Evolutionary conservation across 495 filamentous ascomycete genomes (phyloP).

Genomic region (Bacidia gigantensis): DNA sequence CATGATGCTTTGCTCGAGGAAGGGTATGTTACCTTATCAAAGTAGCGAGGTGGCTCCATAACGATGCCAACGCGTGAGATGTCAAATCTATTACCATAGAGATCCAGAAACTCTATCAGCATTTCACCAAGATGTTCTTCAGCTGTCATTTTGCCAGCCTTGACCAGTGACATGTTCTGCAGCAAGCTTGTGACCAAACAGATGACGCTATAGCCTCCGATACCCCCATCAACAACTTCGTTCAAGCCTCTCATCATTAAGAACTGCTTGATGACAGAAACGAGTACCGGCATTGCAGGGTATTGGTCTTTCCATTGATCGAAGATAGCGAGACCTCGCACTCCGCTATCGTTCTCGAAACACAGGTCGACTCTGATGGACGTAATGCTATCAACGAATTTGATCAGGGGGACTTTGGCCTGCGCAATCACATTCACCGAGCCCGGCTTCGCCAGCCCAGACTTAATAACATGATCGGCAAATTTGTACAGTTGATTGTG

Average conservation of each 20-base stretch:
- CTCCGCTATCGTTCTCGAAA: slow-evolving; percentile 78
- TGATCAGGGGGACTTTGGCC: slow-evolving; percentile 87
- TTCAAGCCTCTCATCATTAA: slow-evolving; percentile 78
- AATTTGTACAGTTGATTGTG: slow-evolving; percentile 36
- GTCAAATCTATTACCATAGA: slow-evolving; percentile 74
- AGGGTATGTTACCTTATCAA: slow-evolving; percentile 51
- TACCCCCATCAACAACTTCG: slow-evolving; percentile 75
- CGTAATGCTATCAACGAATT: slow-evolving; percentile 63
- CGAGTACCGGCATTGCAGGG: slow-evolving; percentile 70
- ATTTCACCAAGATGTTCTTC: slow-evolving; percentile 59
- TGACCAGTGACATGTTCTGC: slow-evolving; percentile 57
- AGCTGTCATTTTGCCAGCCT: slow-evolving; percentile 39
- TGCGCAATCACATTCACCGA: slow-evolving; percentile 49
- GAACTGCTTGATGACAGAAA: slow-evolving; percentile 83
- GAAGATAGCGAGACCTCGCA: slow-evolving; percentile 68
- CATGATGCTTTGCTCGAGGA: neutral
- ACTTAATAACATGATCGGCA: slow-evolving; percentile 31
- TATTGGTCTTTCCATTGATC: slow-evolving; percentile 59
- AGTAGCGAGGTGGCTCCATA: slow-evolving; percentile 55
- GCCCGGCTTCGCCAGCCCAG: slow-evolving; percentile 34
- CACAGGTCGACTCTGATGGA: slow-evolving; percentile 76
- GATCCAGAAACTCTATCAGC: slow-evolving; percentile 72
- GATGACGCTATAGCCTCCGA: slow-evolving; percentile 89
- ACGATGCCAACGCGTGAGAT: slow-evolving; percentile 51
- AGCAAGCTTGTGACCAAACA: slow-evolving; percentile 84